Conservation (phyloP, 2,329 filamentous ascomycete species). For the Calonectria pseudoturangicola region DNA sequence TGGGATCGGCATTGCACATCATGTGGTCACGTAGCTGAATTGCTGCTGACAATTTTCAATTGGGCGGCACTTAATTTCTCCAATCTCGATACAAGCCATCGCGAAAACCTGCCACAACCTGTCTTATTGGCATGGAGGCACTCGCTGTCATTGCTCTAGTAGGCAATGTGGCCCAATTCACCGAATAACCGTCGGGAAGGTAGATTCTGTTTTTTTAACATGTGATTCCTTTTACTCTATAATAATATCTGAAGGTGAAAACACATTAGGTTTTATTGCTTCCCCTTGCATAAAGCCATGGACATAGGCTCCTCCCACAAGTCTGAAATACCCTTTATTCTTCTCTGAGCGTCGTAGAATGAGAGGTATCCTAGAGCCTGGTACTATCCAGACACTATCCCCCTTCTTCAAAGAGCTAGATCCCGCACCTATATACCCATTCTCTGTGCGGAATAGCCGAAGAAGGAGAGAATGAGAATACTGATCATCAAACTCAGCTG, state of each 20-base stretch:
- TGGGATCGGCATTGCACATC: too few relatives aligned
- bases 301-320: background rate
- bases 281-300: slow-evolving; percentile 8
- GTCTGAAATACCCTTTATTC: background rate
- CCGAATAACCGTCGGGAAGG: too few relatives aligned
- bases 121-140: too few relatives aligned
- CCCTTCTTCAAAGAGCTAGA: background rate
- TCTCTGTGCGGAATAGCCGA: background rate
- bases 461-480: slow-evolving; percentile 2
- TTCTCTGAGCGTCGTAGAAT: background rate
- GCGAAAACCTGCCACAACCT: too few relatives aligned
- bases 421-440: background rate
- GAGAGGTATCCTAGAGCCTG: background rate
- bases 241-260: background rate
- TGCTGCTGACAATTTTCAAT: too few relatives aligned
- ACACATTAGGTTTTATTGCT: background rate
- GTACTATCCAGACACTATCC: background rate
- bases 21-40: too few relatives aligned
- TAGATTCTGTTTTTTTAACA: too few relatives aligned
- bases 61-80: too few relatives aligned
- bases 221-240: background rate
- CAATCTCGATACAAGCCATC: too few relatives aligned
- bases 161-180: too few relatives aligned
- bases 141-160: too few relatives aligned
- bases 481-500: slow-evolving; percentile 1